Percentiles rank a stretch among this genome's conserved stretches.
Evolutionary conservation across 306 rosid genomes (phyloP).

Genomic region (Vigna unguiculata): DNA sequence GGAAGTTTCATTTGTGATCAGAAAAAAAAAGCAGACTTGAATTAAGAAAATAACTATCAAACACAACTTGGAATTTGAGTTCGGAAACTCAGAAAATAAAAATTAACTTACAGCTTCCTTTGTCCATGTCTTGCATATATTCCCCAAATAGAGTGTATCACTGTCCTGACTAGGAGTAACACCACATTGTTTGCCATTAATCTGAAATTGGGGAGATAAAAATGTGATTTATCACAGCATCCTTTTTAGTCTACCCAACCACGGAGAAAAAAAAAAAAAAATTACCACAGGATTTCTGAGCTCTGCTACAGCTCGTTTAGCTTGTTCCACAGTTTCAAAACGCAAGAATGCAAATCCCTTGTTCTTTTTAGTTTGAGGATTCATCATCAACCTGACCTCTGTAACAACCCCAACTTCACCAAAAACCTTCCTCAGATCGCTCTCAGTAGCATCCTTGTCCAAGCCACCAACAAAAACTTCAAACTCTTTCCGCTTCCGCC

Average conservation of each 20-base stretch:
- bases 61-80: slow-evolving; percentile 26
- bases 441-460: slow-evolving; percentile 92
- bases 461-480: slow-evolving; percentile 99
- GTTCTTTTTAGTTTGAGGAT: slow-evolving; percentile 90
- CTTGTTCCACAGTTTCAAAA: slow-evolving; percentile 89
- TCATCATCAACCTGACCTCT: slow-evolving; percentile 96
- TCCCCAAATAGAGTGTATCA: slow-evolving; percentile 95
- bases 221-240: slow-evolving; percentile 44
- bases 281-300: slow-evolving; percentile 87
- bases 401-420: slow-evolving; percentile 79
- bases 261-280: slow-evolving; percentile 38
- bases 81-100: slow-evolving; percentile 26
- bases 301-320: slow-evolving; percentile 85
- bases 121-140: slow-evolving; percentile 96
- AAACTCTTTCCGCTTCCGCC: slow-evolving; percentile 89
- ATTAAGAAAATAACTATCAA: slow-evolving; percentile 31
- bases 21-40: slow-evolving; percentile 47
- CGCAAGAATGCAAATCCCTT: slow-evolving; percentile 99
- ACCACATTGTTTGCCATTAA: slow-evolving; percentile 96
- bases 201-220: slow-evolving; percentile 73
- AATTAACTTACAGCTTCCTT: slow-evolving; percentile 89
- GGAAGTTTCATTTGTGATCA: slow-evolving; percentile 49
- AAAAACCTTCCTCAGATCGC: slow-evolving; percentile 84
- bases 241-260: slow-evolving; percentile 44
- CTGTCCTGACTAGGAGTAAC: slow-evolving; percentile 97